Evolutionary conservation across 768 basidiomycete species (phyloP).

Genomic region (Trametes maxima): DNA sequence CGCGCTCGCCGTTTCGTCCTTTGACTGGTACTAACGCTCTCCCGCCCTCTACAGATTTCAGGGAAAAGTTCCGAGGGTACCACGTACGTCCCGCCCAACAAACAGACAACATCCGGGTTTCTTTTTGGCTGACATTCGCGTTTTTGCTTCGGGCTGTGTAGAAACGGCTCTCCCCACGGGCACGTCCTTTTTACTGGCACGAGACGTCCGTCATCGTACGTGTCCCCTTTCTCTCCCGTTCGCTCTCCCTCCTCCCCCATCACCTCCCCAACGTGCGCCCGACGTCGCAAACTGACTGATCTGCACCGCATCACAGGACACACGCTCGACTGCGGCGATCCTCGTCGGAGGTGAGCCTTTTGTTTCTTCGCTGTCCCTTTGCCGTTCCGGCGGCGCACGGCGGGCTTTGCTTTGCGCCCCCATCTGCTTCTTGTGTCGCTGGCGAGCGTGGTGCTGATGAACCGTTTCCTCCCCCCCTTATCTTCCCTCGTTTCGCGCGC

Average conservation of each 20-base stretch:
- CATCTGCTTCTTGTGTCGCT: background rate
- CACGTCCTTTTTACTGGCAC: conserved; percentile 65
- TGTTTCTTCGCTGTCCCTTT: background rate
- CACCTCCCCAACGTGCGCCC: background rate
- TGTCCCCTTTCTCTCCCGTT: conserved; percentile 15
- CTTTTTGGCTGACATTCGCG: background rate
- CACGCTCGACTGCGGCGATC: conserved; percentile 40
- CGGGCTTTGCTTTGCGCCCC: background rate
- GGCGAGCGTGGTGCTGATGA: background rate
- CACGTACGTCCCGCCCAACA: conserved; percentile 50
- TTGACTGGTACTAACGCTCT: background rate
- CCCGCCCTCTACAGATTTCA: conserved; percentile 52
- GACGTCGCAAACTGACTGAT: background rate
- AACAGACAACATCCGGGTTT: background rate
- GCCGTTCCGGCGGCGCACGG: background rate
- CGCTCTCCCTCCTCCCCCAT: background rate
- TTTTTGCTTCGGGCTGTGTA: conserved; percentile 30
- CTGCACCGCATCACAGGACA: conserved; percentile 36
- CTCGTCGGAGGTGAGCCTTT: conserved; percentile 35
- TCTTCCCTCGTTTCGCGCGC: background rate
- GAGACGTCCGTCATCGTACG: conserved; percentile 72
- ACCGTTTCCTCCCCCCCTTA: background rate
- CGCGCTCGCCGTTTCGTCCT: background rate
- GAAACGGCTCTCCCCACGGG: conserved; percentile 58
- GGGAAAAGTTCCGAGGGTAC: conserved; percentile 64